These are phyloP conservation scores for Suillus brevipes DNA, from an alignment of 768 basidiomycete genomes.

Conservation along the genomic window DNA sequence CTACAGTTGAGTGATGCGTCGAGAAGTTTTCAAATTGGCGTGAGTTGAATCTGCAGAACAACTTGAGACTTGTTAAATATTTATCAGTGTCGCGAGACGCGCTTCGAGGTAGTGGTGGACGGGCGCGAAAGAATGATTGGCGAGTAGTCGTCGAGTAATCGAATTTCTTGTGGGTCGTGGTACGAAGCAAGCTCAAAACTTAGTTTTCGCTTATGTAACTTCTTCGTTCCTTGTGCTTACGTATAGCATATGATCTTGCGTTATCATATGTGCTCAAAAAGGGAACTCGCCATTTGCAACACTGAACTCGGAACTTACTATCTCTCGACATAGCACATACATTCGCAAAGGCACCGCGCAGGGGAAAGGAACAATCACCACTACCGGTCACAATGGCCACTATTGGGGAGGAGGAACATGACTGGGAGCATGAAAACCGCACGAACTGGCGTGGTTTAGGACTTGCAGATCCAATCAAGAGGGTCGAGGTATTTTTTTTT, in stretches of 20 bases:
- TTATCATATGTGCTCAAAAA: no score
- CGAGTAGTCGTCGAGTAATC: no score
- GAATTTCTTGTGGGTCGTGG: no score
- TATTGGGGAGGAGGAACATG: constrained; percentile 36
- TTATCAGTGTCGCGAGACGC: not conserved
- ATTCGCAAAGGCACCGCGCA: not conserved
- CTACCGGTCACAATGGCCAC: constrained; percentile 2
- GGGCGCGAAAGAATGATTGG: no score
- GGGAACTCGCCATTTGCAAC: no score
- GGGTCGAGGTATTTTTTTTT: constrained; percentile 70
- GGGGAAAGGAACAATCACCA: not conserved
- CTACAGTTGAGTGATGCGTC: not conserved
- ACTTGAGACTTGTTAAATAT: not conserved
- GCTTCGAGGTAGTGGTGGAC: not conserved
- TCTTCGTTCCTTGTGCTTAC: no score
- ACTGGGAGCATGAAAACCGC: constrained; percentile 59
- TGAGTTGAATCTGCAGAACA: not conserved
- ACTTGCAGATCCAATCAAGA: constrained; percentile 88
- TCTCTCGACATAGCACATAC: not conserved
- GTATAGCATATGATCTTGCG: no score
- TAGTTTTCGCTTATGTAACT: no score
- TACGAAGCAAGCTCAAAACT: no score
- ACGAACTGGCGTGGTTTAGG: constrained; percentile 75
- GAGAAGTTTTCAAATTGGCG: not conserved
- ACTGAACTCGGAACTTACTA: no score